phyloP scores from a whole-genome alignment of 1,284 basidiomycete species.

The Trichosporon faecale region DNA sequence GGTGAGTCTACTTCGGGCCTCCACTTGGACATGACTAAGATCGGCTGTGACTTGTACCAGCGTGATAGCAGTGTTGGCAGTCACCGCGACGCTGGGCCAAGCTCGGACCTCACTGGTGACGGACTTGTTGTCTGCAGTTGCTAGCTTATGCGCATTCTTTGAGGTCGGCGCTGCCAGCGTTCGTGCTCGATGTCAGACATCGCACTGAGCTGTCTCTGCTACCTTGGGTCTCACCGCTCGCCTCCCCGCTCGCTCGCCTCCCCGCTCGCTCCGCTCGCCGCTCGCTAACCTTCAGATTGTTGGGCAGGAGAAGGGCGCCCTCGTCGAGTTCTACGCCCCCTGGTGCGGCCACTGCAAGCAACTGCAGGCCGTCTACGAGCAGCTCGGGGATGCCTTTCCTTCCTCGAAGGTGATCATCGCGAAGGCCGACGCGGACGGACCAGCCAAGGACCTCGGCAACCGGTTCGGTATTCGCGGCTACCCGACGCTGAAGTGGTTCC shows the following conservation, averaged over 20 bases:
- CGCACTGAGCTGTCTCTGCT: too few species aligned
- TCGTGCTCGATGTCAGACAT: too few species aligned
- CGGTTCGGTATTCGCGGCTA: constrained; percentile 75
- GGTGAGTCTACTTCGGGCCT: constrained; percentile 43
- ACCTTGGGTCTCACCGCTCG: too few species aligned
- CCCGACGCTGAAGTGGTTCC: constrained; percentile 92
- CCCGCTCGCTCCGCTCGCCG: neutral
- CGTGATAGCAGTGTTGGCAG: too few species aligned
- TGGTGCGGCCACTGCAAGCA: constrained; percentile 56
- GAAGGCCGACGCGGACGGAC: constrained; percentile 89
- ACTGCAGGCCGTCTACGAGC: constrained; percentile 78
- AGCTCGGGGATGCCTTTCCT: constrained; percentile 79
- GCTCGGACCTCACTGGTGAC: too few species aligned
- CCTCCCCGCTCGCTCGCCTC: neutral
- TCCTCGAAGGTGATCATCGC: constrained; percentile 77
- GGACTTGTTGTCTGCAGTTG: too few species aligned
- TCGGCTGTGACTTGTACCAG: too few species aligned
- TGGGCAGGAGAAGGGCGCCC: constrained; percentile 72
- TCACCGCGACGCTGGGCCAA: neutral
- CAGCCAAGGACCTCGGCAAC: constrained; percentile 58
- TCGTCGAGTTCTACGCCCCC: constrained; percentile 69
- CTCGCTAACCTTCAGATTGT: constrained; percentile 46
- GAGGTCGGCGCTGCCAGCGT: too few species aligned
- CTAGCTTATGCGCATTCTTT: too few species aligned
- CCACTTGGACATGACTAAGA: neutral